These are phyloP conservation scores for Kockovaella imperatae DNA, from an alignment of 768 basidiomycete genomes.

Conservation along the genomic window DNA sequence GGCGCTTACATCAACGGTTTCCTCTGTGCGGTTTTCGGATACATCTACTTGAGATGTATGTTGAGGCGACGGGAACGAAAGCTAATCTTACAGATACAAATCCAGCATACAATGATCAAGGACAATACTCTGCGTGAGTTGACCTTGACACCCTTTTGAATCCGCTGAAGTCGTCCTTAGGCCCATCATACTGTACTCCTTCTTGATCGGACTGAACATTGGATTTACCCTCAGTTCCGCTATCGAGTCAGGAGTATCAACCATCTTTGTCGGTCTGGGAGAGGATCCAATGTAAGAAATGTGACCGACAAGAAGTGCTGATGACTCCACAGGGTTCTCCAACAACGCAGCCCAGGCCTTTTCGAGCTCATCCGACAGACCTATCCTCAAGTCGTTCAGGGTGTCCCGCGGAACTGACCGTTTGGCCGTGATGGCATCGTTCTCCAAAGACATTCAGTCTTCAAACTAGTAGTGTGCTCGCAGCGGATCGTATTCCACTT, in stretches of 20 bases:
- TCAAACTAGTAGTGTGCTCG: too few relatives aligned
- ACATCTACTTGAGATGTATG: conserved; percentile 66
- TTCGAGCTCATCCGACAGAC: conserved; percentile 57
- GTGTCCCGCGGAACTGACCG: conserved; percentile 49
- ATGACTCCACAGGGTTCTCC: conserved; percentile 50
- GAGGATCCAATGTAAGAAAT: conserved; percentile 60
- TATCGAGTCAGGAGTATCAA: conserved; percentile 69
- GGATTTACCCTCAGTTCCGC: conserved; percentile 33
- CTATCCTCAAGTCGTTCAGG: conserved; percentile 64
- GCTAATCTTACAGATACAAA: conserved; percentile 52
- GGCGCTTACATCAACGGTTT: conserved; percentile 66
- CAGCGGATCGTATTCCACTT: too few relatives aligned
- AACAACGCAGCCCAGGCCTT: conserved; percentile 62
- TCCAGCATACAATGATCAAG: conserved; percentile 64
- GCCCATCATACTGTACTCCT: conserved; percentile 67
- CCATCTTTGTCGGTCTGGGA: conserved; percentile 79
- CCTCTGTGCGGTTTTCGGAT: conserved; percentile 64
- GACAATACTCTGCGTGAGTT: conserved; percentile 60
- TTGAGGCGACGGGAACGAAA: conserved; percentile 10
- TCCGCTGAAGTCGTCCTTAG: conserved; percentile 2
- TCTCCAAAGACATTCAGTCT: too few relatives aligned
- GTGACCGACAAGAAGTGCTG: background rate
- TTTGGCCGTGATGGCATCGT: too few relatives aligned
- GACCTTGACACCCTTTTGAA: background rate
- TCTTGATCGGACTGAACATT: conserved; percentile 62